Evolutionary conservation across 352 stramenopile genomes (phyloP).

Genomic region (Phytophthora hibernalis): DNA sequence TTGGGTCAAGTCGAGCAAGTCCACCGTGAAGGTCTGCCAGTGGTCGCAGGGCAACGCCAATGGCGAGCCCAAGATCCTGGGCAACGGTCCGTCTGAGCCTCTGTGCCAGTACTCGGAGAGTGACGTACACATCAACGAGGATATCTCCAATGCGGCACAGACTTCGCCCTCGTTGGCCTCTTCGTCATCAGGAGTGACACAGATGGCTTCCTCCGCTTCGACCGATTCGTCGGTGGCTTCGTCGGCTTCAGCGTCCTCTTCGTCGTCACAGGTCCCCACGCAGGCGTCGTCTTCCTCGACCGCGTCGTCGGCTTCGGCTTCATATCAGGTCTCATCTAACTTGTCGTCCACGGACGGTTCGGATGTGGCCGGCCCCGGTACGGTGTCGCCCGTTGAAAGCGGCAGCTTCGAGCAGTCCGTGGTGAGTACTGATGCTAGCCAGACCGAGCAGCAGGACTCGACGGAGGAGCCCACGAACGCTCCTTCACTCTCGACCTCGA

Average conservation of each 20-base stretch:
- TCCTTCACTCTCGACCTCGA: conserved; percentile 14
- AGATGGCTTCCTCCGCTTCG: conserved; percentile 21
- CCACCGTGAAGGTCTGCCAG: background rate
- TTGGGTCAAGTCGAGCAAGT: conserved; percentile 13
- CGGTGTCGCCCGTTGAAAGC: conserved; percentile 22
- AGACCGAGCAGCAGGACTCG: background rate
- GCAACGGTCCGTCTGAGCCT: conserved; percentile 1
- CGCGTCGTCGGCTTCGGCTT: conserved; percentile 5
- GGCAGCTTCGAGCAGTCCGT: conserved; percentile 24
- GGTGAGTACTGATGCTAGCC: conserved; percentile 13
- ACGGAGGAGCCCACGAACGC: conserved; percentile 8
- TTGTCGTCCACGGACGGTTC: conserved; percentile 21
- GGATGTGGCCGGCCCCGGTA: conserved; percentile 20
- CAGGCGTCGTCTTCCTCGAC: conserved; percentile 16
- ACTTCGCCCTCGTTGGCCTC: conserved; percentile 4
- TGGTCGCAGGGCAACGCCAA: background rate
- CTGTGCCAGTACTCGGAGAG: conserved; percentile 22
- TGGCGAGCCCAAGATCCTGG: background rate
- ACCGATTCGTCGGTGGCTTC: conserved; percentile 6
- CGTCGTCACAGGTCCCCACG: conserved; percentile 8
- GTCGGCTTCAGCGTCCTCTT: conserved; percentile 14
- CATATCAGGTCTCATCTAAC: conserved; percentile 17
- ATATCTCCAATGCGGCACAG: background rate
- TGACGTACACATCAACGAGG: background rate
- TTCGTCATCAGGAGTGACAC: conserved; percentile 12